These are phyloP conservation scores for Lipomyces starkeyi DNA, from an alignment of 805 yeast species.

Conservation along the genomic window DNA sequence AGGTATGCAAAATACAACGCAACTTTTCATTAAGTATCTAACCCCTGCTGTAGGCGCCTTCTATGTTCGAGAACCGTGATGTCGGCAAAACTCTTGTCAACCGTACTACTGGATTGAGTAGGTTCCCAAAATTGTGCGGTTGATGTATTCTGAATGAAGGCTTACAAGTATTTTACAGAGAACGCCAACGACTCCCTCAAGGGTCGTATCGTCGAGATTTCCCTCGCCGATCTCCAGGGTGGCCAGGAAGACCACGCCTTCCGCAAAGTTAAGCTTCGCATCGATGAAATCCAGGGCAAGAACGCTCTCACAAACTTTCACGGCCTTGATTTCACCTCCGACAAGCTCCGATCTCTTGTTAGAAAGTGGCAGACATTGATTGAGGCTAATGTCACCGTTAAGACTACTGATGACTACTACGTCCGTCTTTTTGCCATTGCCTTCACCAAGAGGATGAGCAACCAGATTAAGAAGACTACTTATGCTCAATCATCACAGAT, in stretches of 20 bases:
- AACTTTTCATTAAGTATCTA: background rate
- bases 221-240: constrained; percentile 90
- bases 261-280: constrained; percentile 97
- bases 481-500: constrained; percentile 98
- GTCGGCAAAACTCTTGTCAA: constrained; percentile 98
- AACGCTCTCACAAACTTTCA: constrained; percentile 99
- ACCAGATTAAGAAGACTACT: constrained; percentile 96
- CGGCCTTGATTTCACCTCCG: constrained; percentile 97
- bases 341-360: constrained; percentile 95
- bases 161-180: constrained; percentile 48
- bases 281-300: constrained; percentile 98
- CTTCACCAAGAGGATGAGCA: constrained; percentile 96
- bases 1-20: constrained; percentile 13
- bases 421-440: constrained; percentile 96
- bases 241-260: constrained; percentile 98
- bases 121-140: background rate
- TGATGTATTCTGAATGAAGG: background rate
- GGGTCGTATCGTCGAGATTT: constrained; percentile 96
- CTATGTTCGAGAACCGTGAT: constrained; percentile 97
- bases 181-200: constrained; percentile 97
- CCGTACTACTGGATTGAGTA: constrained; percentile 91
- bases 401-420: constrained; percentile 97
- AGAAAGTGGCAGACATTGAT: constrained; percentile 99
- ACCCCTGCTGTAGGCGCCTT: constrained; percentile 74
- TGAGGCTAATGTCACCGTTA: constrained; percentile 97